These are phyloP conservation scores for Calonectria pteridis DNA, from an alignment of 2,329 filamentous ascomycete genomes.

Conservation along the genomic window DNA sequence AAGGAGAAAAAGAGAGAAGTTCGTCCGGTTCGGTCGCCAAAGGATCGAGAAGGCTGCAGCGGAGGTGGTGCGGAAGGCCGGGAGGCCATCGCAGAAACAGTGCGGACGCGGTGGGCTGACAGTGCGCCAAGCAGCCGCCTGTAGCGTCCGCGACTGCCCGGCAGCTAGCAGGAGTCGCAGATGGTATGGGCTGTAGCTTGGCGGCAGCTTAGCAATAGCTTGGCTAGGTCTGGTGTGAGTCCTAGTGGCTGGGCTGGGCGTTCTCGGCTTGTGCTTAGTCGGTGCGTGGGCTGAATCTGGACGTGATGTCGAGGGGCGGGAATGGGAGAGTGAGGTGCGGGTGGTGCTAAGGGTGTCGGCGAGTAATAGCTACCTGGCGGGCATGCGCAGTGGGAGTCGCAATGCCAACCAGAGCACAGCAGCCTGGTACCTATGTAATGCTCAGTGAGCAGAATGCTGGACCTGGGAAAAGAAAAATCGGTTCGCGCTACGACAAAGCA, in stretches of 20 bases:
- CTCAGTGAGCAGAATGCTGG: background rate
- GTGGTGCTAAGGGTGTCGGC: background rate
- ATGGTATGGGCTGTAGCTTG: constrained; percentile 27
- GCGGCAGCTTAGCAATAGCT: constrained; percentile 31
- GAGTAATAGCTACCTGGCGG: background rate
- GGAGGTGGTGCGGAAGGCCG: constrained; percentile 37
- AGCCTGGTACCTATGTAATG: background rate
- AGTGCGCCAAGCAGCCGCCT: constrained; percentile 37
- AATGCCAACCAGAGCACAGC: background rate
- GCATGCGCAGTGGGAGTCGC: background rate
- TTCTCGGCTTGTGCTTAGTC: background rate
- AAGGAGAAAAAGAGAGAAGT: constrained; percentile 29
- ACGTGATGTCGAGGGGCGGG: background rate
- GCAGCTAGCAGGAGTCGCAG: constrained; percentile 21
- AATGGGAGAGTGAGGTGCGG: background rate
- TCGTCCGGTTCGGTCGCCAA: constrained; percentile 16
- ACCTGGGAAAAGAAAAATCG: background rate
- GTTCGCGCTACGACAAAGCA: constrained; percentile 6
- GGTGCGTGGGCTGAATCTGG: constrained; percentile 8
- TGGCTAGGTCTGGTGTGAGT: constrained; percentile 13
- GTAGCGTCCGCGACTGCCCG: constrained; percentile 22
- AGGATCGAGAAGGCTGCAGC: constrained; percentile 36
- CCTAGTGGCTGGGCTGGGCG: constrained; percentile 7
- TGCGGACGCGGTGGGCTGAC: constrained; percentile 37
- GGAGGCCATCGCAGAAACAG: constrained; percentile 43